Conservation (phyloP, 345 rosid species). For the Pugionium dolabratum region DNA sequence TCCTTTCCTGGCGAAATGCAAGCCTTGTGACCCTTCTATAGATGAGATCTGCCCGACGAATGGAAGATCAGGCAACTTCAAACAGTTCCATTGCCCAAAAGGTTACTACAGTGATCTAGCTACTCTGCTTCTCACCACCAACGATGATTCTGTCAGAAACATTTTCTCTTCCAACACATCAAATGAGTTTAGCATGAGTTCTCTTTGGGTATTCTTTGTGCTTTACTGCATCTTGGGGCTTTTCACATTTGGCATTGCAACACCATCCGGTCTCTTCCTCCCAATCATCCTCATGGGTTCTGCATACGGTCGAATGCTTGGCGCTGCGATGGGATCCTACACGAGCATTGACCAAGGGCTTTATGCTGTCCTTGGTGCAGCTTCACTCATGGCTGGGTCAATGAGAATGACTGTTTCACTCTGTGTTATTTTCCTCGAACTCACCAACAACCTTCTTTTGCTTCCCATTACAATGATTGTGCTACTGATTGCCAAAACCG, state of each 20-base stretch:
- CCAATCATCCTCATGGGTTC: slow-evolving; percentile 92
- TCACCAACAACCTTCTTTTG: slow-evolving; percentile 85
- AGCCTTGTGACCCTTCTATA: slow-evolving; percentile 55
- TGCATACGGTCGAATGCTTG: slow-evolving; percentile 85
- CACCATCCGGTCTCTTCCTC: slow-evolving; percentile 93
- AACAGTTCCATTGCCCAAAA: slow-evolving; percentile 83
- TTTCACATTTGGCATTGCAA: slow-evolving; percentile 88
- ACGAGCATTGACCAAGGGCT: slow-evolving; percentile 87
- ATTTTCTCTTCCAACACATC: slow-evolving; percentile 76
- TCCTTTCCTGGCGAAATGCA: slow-evolving; percentile 81
- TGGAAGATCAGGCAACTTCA: slow-evolving; percentile 73
- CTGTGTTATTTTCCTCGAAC: slow-evolving; percentile 91
- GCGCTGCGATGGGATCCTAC: slow-evolving; percentile 65
- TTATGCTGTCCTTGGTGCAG: slow-evolving; percentile 94
- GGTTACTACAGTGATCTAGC: slow-evolving; percentile 93
- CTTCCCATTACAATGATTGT: slow-evolving; percentile 89
- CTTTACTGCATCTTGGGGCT: slow-evolving; percentile 77
- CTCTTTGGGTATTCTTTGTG: slow-evolving; percentile 70
- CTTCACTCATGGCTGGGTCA: slow-evolving; percentile 94
- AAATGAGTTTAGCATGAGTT: slow-evolving; percentile 51
- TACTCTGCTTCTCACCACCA: slow-evolving; percentile 84
- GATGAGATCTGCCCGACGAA: slow-evolving; percentile 65
- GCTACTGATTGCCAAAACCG: slow-evolving; percentile 80
- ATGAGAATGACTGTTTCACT: slow-evolving; percentile 99
- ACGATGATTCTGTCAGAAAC: slow-evolving; percentile 89